A percentile compares a stretch with the other conserved stretches of the same genome.
phyloP scores from a whole-genome alignment of 78 protist species.

The Planoprotostelium fungivorum region DNA sequence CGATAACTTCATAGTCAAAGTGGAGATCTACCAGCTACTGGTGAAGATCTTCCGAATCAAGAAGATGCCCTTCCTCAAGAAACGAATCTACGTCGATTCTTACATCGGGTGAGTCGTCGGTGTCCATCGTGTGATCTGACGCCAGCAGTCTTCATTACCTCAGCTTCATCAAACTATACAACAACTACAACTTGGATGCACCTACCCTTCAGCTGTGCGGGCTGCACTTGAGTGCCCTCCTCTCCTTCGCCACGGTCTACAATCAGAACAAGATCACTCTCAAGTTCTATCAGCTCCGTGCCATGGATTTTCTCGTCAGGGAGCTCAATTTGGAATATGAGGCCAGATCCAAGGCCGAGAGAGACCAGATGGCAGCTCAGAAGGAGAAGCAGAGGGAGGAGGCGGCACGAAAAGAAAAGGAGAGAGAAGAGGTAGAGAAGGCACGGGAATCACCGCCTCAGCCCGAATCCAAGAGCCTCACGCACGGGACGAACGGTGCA shows the following conservation, averaged over 20 bases:
- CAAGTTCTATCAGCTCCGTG: slow-evolving; percentile 67
- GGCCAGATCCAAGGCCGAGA: slow-evolving; percentile 1
- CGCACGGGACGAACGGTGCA: too few relatives aligned
- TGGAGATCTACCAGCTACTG: slow-evolving; percentile 32
- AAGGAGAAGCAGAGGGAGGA: not conserved
- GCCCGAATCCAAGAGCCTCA: too few relatives aligned
- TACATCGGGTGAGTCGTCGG: slow-evolving; percentile 35
- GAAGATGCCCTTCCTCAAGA: slow-evolving; percentile 36
- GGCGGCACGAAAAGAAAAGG: not conserved
- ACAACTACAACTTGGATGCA: slow-evolving; percentile 39
- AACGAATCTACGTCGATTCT: slow-evolving; percentile 51
- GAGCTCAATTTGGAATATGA: slow-evolving; percentile 66
- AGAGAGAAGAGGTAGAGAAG: not conserved
- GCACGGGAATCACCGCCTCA: not conserved
- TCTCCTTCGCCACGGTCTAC: slow-evolving; percentile 51
- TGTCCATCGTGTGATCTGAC: not conserved
- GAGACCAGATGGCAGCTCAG: slow-evolving; percentile 8
- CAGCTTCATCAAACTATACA: slow-evolving; percentile 57
- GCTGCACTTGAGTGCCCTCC: slow-evolving; percentile 31
- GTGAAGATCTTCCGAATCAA: slow-evolving; percentile 27
- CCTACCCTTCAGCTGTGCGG: slow-evolving; percentile 49
- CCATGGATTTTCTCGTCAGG: slow-evolving; percentile 65
- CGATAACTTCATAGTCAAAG: slow-evolving; percentile 15
- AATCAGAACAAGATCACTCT: slow-evolving; percentile 44
- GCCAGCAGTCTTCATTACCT: slow-evolving; percentile 38